Evolutionary conservation across 345 rosid genomes (phyloP), one percentile per base, ranked within the genome.

Genomic region (Aurinia saxatilis): DNA sequence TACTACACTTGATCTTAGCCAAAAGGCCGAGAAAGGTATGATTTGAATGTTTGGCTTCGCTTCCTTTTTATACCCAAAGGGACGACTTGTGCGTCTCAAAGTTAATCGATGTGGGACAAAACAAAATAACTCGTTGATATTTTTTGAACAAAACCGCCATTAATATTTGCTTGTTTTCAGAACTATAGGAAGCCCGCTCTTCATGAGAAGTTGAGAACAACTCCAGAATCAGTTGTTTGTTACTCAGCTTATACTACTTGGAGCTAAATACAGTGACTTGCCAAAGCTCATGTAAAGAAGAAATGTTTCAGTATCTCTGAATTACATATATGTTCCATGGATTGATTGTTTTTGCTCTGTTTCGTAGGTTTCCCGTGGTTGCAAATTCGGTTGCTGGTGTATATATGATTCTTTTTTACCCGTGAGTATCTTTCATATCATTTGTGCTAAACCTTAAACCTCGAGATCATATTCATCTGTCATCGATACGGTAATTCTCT

Each of bases 1-100:
- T 78, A 81, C 79, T 78, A 81, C 81, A 78, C 77, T 81, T 78
- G 82, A 78, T 81, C 82, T 81, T 78, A 81, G 82, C 85, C 85
- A 81, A 81, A 81, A 81, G 81, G 85, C 82, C 83, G 52, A 61
- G 66, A 61, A 48, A 48, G 47, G 66, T 61, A 47, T 35, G 46
- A 36, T 0, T 21, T 1, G 25, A 1, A 49, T 46, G 63, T 5
- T 15, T 63, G 23, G 49, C 75, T 71, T 71, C 63, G 75, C 65
- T 71, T 64, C 23, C 0, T 0, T 27, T 50, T 16, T 63, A 63
- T 50, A 63, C 7, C 1, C 14, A 8, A 8, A 0, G 14, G 5
- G 29, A 7, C 3, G 19, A 29, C 50, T 3, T 2, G 5, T 11
- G 39, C 18, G 9, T 30, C 19, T 17, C 2, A 6, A 12, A 21